Evolutionary conservation across 768 basidiomycete genomes (phyloP).

Genomic region (Suillus ampliporus): DNA sequence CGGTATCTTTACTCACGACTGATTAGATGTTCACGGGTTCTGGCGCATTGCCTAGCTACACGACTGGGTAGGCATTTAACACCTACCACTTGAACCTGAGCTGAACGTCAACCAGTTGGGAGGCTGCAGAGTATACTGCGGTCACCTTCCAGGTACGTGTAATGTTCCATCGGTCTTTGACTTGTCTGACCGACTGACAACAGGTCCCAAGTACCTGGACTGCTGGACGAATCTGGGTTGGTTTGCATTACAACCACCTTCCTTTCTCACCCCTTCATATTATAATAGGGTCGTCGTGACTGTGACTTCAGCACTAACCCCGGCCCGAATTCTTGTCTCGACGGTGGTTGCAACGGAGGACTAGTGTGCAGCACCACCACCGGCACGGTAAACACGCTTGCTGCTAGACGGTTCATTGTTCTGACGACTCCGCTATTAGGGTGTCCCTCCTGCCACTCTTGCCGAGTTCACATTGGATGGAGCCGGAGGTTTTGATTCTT

Average conservation of each 20-base stretch:
- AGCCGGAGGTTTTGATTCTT: constrained; percentile 55
- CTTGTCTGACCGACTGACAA: background rate
- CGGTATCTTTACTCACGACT: background rate
- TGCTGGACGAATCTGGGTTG: constrained; percentile 68
- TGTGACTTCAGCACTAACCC: constrained; percentile 63
- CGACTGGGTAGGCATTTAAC: constrained; percentile 47
- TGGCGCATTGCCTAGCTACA: constrained; percentile 49
- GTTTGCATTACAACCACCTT: background rate
- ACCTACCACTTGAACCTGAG: background rate
- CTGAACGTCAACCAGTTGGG: constrained; percentile 35
- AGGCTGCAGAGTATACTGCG: constrained; percentile 31
- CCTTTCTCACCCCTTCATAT: constrained; percentile 7
- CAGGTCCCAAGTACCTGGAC: constrained; percentile 69
- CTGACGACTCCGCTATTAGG: constrained; percentile 36
- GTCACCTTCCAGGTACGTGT: constrained; percentile 33
- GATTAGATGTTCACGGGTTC: constrained; percentile 63
- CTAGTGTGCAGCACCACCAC: constrained; percentile 56
- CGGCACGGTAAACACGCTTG: constrained; percentile 47
- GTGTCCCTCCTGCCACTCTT: constrained; percentile 70
- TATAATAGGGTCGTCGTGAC: constrained; percentile 52
- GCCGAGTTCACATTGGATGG: constrained; percentile 70
- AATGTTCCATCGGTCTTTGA: background rate
- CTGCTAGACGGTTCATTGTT: background rate
- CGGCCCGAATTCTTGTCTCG: constrained; percentile 60
- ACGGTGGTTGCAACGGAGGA: constrained; percentile 75